Evolutionary conservation across 306 rosid species (phyloP), one percentile per base, ranked within the genome.

Genomic region (Quercus glauca): DNA sequence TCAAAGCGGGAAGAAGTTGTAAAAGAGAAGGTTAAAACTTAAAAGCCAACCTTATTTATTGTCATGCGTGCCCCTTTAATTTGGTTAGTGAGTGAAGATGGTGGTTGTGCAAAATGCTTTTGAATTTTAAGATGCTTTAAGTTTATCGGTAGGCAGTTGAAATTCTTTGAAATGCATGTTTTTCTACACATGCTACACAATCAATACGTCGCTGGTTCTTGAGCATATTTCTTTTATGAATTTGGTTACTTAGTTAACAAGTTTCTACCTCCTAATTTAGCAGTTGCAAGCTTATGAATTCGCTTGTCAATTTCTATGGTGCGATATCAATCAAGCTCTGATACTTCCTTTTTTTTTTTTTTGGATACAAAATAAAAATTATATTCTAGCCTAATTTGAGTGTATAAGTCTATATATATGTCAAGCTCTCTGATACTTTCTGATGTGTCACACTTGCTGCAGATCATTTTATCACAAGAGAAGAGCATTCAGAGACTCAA

Each of bases 391-490:
- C 11, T 41, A 41, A 41, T 8, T 0, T 41, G 1, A 41, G 11
- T 2, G 3, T 41, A 8, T 41, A 0, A 3, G 0, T 7, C 10
- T 37, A 37, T 37, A 33, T 33, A 33, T 37, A 10, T 37, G 45
- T 41, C 11, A 41, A 41, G 45, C 45, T 41, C 12, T 41, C 12
- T 41, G 12, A 41, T 41, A 41, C 45, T 41, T 76, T 71, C 79
- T 53, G 43, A 81, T 70, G 57, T 58, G 71, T 78, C 68, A 49
- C 28, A 55, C 70, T 85, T 52, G 49, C 41, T 68, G 77, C 82
- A 93, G 94, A 90, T 91, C 60, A 88, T 91, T 58, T 83, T 91
- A 78, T 83, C 90, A 29, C 96, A 91, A 86, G 97, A 93, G 79
- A 91, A 86, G 86, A 90, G 78, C 86, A 91, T 91, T 73, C 87